Percentiles rank a stretch among this genome's conserved stretches.
phyloP scores from a whole-genome alignment of 108 stramenopile genomes.

The Aurantiochytrium sp. region DNA sequence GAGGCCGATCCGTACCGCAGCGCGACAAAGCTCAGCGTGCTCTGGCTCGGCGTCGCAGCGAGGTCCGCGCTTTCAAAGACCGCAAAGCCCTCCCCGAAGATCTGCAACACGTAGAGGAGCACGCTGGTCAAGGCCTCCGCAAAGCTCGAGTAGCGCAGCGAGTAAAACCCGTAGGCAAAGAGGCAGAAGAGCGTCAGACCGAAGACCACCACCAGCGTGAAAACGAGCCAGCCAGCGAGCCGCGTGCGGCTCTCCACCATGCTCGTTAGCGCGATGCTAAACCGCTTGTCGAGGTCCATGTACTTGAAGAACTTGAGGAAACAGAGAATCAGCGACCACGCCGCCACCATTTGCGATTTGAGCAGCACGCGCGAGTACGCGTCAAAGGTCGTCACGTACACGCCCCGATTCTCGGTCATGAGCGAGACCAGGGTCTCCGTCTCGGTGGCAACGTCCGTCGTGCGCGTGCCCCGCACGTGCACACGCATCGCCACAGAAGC shows the following conservation, averaged over 20 bases:
- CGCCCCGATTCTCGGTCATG: background rate
- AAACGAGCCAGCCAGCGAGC: constrained; percentile 7
- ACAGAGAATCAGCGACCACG: background rate
- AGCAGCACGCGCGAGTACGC: background rate
- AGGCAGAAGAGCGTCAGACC: background rate
- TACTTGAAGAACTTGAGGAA: constrained; percentile 18
- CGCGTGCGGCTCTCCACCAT: background rate
- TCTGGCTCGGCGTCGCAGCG: background rate
- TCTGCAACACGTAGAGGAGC: background rate
- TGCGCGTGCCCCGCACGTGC: background rate
- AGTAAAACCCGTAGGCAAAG: background rate
- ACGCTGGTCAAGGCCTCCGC: background rate
- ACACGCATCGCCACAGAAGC: background rate
- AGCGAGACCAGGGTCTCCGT: background rate
- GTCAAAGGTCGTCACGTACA: background rate
- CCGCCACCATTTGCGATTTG: background rate
- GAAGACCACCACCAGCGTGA: background rate
- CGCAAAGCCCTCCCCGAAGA: background rate
- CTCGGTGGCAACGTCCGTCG: background rate
- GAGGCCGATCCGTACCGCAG: background rate
- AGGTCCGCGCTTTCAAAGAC: background rate
- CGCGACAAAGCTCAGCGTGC: background rate
- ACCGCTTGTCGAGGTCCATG: background rate
- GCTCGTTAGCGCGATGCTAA: constrained; percentile 1
- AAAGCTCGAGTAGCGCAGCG: background rate